Conservation (phyloP, 2,329 filamentous ascomycete species). For the Calonectria pseudoturangicola region DNA sequence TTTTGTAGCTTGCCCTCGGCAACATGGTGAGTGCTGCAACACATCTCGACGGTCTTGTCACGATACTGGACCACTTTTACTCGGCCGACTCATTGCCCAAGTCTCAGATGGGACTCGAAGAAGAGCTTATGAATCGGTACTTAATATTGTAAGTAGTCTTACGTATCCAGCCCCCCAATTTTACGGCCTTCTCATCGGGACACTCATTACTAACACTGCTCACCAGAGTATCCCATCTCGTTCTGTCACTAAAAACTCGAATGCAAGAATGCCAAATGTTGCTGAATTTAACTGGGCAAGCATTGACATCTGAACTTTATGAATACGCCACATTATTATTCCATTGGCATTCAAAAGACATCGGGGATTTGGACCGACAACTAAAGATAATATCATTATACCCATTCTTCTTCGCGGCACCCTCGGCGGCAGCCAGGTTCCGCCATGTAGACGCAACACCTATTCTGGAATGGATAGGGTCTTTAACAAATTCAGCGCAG, state of each 20-base stretch:
- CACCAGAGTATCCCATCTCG: neutral
- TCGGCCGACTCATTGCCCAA: neutral
- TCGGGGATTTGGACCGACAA: slow-evolving; percentile 7
- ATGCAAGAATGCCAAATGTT: neutral
- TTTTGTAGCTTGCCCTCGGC: neutral
- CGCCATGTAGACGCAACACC: neutral
- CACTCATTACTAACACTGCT: neutral
- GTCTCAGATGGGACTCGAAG: neutral
- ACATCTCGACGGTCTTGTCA: slow-evolving; percentile 15
- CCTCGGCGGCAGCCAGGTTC: neutral
- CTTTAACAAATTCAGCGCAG: neutral
- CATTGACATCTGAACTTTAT: neutral
- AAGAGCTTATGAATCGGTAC: slow-evolving; percentile 9
- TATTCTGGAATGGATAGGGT: neutral
- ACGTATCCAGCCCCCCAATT: no score
- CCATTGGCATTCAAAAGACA: slow-evolving; percentile 7
- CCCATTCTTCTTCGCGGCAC: neutral
- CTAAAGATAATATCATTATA: neutral
- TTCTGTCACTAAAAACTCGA: slow-evolving; percentile 1
- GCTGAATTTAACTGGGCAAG: neutral
- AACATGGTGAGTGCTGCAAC: neutral
- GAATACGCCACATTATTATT: slow-evolving; percentile 3
- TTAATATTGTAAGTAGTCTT: neutral
- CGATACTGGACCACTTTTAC: slow-evolving; percentile 12
- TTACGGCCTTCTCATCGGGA: no score